Percentiles rank a stretch among this genome's conserved stretches.
Evolutionary conservation across 768 basidiomycete genomes (phyloP).

Genomic region (Mycena filopes): DNA sequence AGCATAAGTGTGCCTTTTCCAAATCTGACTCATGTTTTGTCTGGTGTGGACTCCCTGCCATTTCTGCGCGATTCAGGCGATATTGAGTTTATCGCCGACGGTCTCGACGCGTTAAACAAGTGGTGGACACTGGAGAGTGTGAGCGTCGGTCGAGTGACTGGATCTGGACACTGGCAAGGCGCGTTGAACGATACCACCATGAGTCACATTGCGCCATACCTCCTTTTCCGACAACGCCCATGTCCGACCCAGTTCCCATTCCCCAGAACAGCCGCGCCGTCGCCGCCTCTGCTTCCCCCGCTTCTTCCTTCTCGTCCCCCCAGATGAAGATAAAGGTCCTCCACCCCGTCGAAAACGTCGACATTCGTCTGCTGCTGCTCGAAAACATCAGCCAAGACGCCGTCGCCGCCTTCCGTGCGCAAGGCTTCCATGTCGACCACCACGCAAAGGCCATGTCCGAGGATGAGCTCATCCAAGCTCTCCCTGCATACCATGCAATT

Average conservation of each 20-base stretch:
- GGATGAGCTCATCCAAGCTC: conserved; percentile 88
- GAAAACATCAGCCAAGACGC: conserved; percentile 97
- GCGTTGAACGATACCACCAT: neutral
- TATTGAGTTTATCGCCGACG: neutral
- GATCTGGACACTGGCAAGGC: too few species aligned
- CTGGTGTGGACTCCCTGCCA: neutral
- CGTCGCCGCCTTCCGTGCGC: conserved; percentile 77
- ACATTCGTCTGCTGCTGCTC: conserved; percentile 83
- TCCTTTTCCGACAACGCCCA: conserved; percentile 39
- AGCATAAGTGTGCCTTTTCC: conserved; percentile 47
- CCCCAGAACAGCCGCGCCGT: conserved; percentile 44
- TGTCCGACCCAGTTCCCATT: conserved; percentile 63
- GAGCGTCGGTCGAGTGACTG: too few species aligned
- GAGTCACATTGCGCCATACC: too few species aligned
- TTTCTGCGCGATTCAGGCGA: neutral
- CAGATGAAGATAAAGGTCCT: conserved; percentile 66
- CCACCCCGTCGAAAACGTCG: conserved; percentile 85
- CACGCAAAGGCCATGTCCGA: conserved; percentile 87
- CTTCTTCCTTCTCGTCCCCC: conserved; percentile 41
- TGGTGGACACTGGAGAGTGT: too few species aligned
- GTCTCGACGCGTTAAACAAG: neutral
- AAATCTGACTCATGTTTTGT: conserved; percentile 1
- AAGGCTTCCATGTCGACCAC: conserved; percentile 95
- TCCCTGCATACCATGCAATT: conserved; percentile 89
- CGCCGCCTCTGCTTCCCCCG: conserved; percentile 67